phyloP scores from a whole-genome alignment of 2,329 filamentous ascomycete species.

The Kalaharituber pfeilii region DNA sequence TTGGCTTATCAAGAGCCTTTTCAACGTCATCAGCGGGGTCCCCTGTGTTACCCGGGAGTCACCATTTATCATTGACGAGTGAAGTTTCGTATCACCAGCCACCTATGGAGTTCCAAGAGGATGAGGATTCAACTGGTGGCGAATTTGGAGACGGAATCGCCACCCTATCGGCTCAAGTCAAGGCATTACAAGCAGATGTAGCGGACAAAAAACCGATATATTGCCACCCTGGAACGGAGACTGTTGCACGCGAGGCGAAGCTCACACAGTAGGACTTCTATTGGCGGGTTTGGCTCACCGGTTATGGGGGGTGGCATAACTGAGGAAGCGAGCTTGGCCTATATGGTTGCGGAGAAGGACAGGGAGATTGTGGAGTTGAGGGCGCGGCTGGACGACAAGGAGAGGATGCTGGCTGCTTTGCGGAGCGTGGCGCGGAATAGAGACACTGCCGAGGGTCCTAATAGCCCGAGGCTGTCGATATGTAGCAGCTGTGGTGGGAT shows the following conservation, averaged over 20 bases:
- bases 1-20: constrained; percentile 27
- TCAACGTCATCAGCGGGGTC: constrained; percentile 36
- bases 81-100: constrained; percentile 5
- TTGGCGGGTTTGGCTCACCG: constrained; percentile 24
- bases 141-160: constrained; percentile 79
- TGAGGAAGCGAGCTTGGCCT: constrained; percentile 59
- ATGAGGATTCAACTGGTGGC: constrained; percentile 50
- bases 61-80: background rate
- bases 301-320: constrained; percentile 37
- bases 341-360: constrained; percentile 71
- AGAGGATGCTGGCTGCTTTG: constrained; percentile 76
- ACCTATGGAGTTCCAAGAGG: constrained; percentile 32
- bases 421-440: constrained; percentile 71
- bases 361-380: constrained; percentile 82
- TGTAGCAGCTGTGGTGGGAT: background rate
- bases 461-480: background rate
- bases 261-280: constrained; percentile 73
- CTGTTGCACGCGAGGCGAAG: constrained; percentile 76
- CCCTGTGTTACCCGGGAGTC: constrained; percentile 23
- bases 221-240: constrained; percentile 79
- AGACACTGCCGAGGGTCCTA: constrained; percentile 50
- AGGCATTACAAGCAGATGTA: constrained; percentile 83
- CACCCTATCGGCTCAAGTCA: constrained; percentile 65
- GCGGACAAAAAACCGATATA: constrained; percentile 96
- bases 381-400: constrained; percentile 79